Evolutionary conservation across 495 filamentous ascomycete genomes (phyloP).

Genomic region (Acidiella bohemica): DNA sequence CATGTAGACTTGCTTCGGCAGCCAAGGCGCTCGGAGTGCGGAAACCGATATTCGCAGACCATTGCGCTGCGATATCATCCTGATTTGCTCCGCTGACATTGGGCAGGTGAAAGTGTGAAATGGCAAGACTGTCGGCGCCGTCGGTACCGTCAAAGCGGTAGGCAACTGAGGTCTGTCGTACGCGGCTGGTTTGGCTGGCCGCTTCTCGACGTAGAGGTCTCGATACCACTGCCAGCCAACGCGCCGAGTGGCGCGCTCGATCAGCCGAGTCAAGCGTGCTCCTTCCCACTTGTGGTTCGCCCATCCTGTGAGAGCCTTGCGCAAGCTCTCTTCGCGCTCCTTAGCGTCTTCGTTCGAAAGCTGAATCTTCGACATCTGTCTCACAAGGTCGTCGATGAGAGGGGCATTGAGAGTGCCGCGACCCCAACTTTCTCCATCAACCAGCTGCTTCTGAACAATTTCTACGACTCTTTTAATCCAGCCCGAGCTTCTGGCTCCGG

Average conservation of each 20-base stretch:
- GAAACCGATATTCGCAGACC: slow-evolving; percentile 84
- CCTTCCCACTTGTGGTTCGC: slow-evolving; percentile 73
- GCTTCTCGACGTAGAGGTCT: slow-evolving; percentile 56
- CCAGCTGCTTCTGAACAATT: slow-evolving; percentile 83
- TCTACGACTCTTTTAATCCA: slow-evolving; percentile 94
- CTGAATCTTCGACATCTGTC: slow-evolving; percentile 32
- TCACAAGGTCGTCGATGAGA: slow-evolving; percentile 38
- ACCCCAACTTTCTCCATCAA: slow-evolving; percentile 81
- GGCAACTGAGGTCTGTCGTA: slow-evolving; percentile 72
- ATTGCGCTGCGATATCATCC: slow-evolving; percentile 90
- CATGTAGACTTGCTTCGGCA: slow-evolving; percentile 64
- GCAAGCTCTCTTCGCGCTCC: slow-evolving; percentile 32
- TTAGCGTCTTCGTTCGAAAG: slow-evolving; percentile 26
- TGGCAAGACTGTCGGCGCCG: slow-evolving; percentile 89
- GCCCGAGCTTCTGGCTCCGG: slow-evolving; percentile 47
- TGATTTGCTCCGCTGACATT: slow-evolving; percentile 82
- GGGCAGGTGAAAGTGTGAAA: slow-evolving; percentile 98
- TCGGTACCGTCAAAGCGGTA: slow-evolving; percentile 59
- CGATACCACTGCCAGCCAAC: slow-evolving; percentile 80
- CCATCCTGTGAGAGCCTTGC: slow-evolving; percentile 50
- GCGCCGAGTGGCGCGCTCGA: slow-evolving; percentile 69
- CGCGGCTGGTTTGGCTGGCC: slow-evolving; percentile 40
- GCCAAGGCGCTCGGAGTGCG: slow-evolving; percentile 73
- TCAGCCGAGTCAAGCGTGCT: slow-evolving; percentile 65
- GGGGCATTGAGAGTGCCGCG: slow-evolving; percentile 50